Evolutionary conservation across 1,284 basidiomycete species (phyloP).

Genomic region (Pseudozyma sp.): DNA sequence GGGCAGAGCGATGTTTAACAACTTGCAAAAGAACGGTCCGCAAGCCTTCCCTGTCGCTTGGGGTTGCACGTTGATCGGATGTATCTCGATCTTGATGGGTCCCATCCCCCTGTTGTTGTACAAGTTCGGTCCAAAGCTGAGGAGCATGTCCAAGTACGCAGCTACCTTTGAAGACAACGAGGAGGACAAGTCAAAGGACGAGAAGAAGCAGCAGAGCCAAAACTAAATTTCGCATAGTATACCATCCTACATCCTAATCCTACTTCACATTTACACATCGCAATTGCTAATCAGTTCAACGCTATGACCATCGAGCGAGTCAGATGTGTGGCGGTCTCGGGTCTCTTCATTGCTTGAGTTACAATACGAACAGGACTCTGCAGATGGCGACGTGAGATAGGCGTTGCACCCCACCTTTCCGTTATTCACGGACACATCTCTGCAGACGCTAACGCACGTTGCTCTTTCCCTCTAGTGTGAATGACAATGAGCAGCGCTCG

Average conservation of each 20-base stretch:
- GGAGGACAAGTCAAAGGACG: conserved; percentile 1
- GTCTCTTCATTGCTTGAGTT: too few species aligned
- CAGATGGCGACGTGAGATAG: too few species aligned
- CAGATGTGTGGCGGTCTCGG: too few species aligned
- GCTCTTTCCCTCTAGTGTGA: too few species aligned
- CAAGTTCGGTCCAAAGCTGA: conserved; percentile 57
- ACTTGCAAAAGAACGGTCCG: conserved; percentile 52
- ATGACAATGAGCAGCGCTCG: too few species aligned
- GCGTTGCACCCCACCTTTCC: too few species aligned
- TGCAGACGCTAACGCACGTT: too few species aligned
- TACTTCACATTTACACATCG: too few species aligned
- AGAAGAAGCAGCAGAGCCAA: conserved; percentile 2
- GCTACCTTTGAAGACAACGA: conserved; percentile 9
- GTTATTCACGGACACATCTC: too few species aligned
- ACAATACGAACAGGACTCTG: too few species aligned
- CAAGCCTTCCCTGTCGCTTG: conserved; percentile 53
- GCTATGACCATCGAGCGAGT: too few species aligned
- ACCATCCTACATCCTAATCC: not conserved
- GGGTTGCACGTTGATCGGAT: conserved; percentile 55
- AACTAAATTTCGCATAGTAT: not conserved
- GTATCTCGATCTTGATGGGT: conserved; percentile 49
- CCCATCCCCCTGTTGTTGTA: conserved; percentile 54
- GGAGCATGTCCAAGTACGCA: conserved; percentile 49
- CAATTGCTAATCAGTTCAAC: too few species aligned
- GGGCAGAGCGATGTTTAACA: conserved; percentile 53